Base-by-base conservation (phyloP, 2,329 filamentous ascomycete species). In the Monilinia fructicola region DNA sequence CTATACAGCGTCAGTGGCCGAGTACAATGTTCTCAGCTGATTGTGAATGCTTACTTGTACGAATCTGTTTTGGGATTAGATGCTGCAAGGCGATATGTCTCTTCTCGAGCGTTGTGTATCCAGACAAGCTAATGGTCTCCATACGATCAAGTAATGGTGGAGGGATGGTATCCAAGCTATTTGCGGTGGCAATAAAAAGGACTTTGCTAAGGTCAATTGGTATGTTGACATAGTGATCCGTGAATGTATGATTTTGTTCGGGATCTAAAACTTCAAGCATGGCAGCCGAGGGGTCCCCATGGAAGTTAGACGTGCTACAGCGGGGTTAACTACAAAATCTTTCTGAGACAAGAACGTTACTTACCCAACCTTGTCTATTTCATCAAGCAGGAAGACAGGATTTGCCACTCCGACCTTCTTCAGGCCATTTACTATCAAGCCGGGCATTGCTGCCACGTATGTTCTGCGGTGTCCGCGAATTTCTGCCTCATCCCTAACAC, bases 401-500 rank as follows among this genome's bases (percentile, higher is more conserved):
- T 99, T 99, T 3, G 92, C 87, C 26, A 98, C 94, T 56, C 93
- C 94, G 42, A 96, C 94, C 80, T 98, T 99, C 80, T 95, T 93
- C 65, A 99, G 78, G 0, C 94, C 95, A 76, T 93, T 93, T 40
- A 98, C 93, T 67, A 99, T 90, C 65, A 98, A 83, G 64, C 95
- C 95, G 12, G 95, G 95, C 94, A 99, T 97, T n/a, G 95, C 95
- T 28, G 95, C 95, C 67, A 99, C 95, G 76, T 99, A 99, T 0
- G 95, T 99, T 72, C 95, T 85, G 66, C 95, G 86, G 78, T 99
- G 95, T 12, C 95, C 95, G 68, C 95, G 87, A 68, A 99, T 98
- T 79, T 99, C 95, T 21, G 95, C 95, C 78, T 99, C 95, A 74
- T 99, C 95, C 65, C 95, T 85, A 3, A 99, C 94, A 72, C 95